Conservation (phyloP, 768 basidiomycete species). For the Agaricus subrufescens region DNA sequence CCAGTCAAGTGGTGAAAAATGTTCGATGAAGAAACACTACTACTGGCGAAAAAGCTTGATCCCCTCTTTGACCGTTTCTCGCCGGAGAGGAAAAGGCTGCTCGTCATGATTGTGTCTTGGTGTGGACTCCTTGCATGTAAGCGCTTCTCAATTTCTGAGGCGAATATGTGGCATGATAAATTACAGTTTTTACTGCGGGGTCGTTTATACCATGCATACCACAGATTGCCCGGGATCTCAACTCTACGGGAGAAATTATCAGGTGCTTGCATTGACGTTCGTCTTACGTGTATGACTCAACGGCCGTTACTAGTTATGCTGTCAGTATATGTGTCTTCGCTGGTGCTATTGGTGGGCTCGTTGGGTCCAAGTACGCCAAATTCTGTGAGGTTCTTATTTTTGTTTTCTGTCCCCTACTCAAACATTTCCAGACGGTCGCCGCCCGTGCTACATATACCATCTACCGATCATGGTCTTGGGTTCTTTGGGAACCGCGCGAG, state of each 20-base stretch:
- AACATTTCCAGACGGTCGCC: constrained; percentile 53
- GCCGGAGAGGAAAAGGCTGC: constrained; percentile 1
- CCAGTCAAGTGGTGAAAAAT: not conserved
- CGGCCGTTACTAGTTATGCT: constrained; percentile 19
- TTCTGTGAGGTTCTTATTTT: constrained; percentile 24
- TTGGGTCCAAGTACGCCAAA: constrained; percentile 31
- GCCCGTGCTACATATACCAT: constrained; percentile 53
- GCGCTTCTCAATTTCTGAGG: not conserved
- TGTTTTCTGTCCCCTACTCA: not conserved
- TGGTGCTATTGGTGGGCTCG: constrained; percentile 25
- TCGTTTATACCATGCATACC: constrained; percentile 14
- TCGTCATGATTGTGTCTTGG: constrained; percentile 14
- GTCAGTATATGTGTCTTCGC: constrained; percentile 32
- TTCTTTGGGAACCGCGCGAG: constrained; percentile 53
- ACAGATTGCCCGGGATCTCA: constrained; percentile 12
- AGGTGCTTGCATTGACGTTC: not conserved
- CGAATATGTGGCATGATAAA: not conserved
- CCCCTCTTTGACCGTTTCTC: constrained; percentile 13
- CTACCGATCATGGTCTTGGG: constrained; percentile 57
- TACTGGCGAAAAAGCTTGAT: constrained; percentile 6
- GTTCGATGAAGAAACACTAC: constrained; percentile 1
- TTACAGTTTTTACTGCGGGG: constrained; percentile 11
- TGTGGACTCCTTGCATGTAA: constrained; percentile 13
- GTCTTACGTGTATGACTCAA: not conserved
- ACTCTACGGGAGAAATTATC: constrained; percentile 8